These are phyloP conservation scores for Eucalyptus guilfoylei DNA, from an alignment of 345 rosid species.

Conservation along the genomic window DNA sequence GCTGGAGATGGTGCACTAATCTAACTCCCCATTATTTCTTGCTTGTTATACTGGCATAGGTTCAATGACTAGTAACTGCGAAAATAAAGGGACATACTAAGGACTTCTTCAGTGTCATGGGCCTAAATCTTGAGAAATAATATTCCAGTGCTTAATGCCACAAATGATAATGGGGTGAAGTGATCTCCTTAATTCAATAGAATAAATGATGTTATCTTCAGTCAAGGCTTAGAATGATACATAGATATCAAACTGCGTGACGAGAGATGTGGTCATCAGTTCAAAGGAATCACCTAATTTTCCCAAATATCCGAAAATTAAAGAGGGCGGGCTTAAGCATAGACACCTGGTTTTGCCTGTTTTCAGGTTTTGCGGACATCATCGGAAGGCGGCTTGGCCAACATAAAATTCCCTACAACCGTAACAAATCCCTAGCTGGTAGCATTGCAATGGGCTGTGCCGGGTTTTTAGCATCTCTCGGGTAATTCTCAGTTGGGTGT, in stretches of 20 bases:
- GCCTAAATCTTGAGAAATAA: background rate
- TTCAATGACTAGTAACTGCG: background rate
- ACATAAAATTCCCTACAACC: conserved; percentile 72
- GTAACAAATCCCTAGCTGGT: conserved; percentile 69
- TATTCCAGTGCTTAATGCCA: background rate
- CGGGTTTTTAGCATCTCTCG: conserved; percentile 66
- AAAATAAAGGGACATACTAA: background rate
- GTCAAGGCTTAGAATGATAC: background rate
- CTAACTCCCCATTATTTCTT: background rate
- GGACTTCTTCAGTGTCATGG: background rate
- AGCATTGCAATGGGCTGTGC: conserved; percentile 67
- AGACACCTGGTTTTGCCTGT: background rate
- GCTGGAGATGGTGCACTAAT: conserved; percentile 87
- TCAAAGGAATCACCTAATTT: background rate
- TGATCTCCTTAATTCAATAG: background rate
- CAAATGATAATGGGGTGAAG: background rate
- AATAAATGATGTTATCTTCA: background rate
- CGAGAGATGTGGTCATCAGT: background rate
- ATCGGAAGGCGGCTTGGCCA: conserved; percentile 71
- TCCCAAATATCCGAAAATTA: background rate
- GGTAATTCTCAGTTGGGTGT: conserved; percentile 9
- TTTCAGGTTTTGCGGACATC: conserved; percentile 77
- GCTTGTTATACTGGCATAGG: background rate
- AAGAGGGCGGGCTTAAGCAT: background rate
- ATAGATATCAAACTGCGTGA: background rate